Evolutionary conservation across 805 yeast species (phyloP).

Genomic region (Saccharomycopsis oosterbeekiorum): DNA sequence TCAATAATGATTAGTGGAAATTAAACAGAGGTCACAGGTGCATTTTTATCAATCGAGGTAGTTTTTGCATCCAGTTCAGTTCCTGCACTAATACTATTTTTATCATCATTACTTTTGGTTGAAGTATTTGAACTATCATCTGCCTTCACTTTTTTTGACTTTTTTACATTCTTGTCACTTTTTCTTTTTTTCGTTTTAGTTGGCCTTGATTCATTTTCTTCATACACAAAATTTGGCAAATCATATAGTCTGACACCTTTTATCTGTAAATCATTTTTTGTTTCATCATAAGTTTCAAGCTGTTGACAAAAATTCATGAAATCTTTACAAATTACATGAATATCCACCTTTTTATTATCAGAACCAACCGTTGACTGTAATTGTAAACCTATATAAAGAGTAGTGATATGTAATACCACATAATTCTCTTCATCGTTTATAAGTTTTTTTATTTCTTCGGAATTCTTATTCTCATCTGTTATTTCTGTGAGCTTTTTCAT

Average conservation of each 20-base stretch:
- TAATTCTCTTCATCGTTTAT: slow-evolving; percentile 13
- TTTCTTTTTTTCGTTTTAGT: slow-evolving; percentile 40
- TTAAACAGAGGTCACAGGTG: neutral
- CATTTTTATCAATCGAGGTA: neutral
- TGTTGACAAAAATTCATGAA: slow-evolving; percentile 72
- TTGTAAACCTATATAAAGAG: slow-evolving; percentile 72
- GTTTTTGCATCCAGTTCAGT: slow-evolving; percentile 2
- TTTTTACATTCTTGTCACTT: slow-evolving; percentile 39
- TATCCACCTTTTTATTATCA: slow-evolving; percentile 53
- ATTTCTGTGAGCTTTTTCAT: slow-evolving; percentile 28
- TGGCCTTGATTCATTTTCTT: slow-evolving; percentile 71
- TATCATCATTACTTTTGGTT: neutral
- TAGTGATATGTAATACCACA: slow-evolving; percentile 31
- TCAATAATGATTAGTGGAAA: neutral
- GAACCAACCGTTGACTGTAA: slow-evolving; percentile 24
- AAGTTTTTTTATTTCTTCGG: slow-evolving; percentile 24
- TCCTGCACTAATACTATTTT: neutral
- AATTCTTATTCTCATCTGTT: slow-evolving; percentile 29
- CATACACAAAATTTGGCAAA: slow-evolving; percentile 73
- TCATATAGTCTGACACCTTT: slow-evolving; percentile 70
- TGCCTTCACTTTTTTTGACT: slow-evolving; percentile 24
- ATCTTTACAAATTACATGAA: slow-evolving; percentile 84
- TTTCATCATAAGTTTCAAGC: slow-evolving; percentile 58
- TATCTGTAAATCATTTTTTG: slow-evolving; percentile 42
- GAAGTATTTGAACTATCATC: slow-evolving; percentile 2